Evolutionary conservation across 805 yeast genomes (phyloP).

Genomic region (Cephaloascus albidus): DNA sequence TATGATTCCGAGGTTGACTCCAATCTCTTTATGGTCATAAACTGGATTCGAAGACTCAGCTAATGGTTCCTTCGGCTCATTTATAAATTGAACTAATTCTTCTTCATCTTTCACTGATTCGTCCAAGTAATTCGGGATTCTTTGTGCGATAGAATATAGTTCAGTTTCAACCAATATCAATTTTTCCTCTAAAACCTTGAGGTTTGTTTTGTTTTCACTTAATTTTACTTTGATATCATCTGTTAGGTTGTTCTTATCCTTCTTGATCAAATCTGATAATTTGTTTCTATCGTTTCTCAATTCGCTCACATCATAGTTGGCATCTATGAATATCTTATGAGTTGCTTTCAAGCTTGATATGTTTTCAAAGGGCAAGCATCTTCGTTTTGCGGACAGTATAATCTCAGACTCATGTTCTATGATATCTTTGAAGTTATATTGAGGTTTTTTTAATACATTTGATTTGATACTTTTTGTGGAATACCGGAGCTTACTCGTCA

Average conservation of each 20-base stretch:
- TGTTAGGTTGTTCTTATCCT: slow-evolving; percentile 3
- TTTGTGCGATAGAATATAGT: slow-evolving; percentile 30
- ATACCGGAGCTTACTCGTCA: too few species aligned
- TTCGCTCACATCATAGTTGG: slow-evolving; percentile 12
- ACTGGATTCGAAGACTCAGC: slow-evolving; percentile 10
- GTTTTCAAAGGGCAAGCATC: slow-evolving; percentile 11
- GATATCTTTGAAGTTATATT: slow-evolving; percentile 15
- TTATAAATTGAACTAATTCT: slow-evolving; percentile 42
- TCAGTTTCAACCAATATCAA: slow-evolving; percentile 19
- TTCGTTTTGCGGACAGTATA: slow-evolving; percentile 16
- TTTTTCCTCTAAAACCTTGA: slow-evolving; percentile 17
- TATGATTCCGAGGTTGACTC: slow-evolving; percentile 52
- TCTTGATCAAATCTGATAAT: slow-evolving; percentile 15
- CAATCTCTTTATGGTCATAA: slow-evolving; percentile 65
- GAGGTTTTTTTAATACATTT: slow-evolving; percentile 11
- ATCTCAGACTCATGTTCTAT: slow-evolving; percentile 11
- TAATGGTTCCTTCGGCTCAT: slow-evolving; percentile 27
- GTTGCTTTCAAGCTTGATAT: slow-evolving; percentile 14
- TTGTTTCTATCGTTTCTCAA: slow-evolving; percentile 17
- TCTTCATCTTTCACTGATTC: slow-evolving; percentile 32
- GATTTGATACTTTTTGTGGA: too few species aligned
- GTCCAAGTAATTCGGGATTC: slow-evolving; percentile 58
- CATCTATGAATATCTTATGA: slow-evolving; percentile 15
- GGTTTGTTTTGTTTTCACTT: slow-evolving; percentile 12
- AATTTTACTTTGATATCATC: slow-evolving; percentile 10